Evolutionary conservation across 192 early-diverging fungal species (phyloP).

Genomic region (Haplosporangium gracile): DNA sequence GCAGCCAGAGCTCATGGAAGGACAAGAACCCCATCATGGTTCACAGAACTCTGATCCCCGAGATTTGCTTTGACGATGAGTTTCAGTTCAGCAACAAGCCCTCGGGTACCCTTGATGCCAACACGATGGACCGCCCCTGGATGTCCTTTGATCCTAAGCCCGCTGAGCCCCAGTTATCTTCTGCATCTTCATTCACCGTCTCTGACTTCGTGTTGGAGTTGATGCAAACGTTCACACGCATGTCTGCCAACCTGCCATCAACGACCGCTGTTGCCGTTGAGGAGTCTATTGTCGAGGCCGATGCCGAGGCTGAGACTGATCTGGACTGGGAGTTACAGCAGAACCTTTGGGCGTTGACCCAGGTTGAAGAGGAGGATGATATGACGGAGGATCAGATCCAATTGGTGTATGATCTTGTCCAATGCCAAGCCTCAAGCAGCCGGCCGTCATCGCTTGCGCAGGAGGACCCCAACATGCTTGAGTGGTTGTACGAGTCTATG

Average conservation of each 20-base stretch:
- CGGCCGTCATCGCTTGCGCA: background rate
- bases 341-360: slow-evolving; percentile 36
- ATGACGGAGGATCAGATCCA: slow-evolving; percentile 47
- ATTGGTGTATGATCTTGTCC: slow-evolving; percentile 30
- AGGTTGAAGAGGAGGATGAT: slow-evolving; percentile 30
- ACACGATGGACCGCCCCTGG: slow-evolving; percentile 42
- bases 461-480: slow-evolving; percentile 54
- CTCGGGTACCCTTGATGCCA: slow-evolving; percentile 10
- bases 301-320: background rate
- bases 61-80: slow-evolving; percentile 47
- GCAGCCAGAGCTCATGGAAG: slow-evolving; percentile 40
- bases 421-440: background rate
- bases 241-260: slow-evolving; percentile 1
- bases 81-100: slow-evolving; percentile 41
- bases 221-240: slow-evolving; percentile 28
- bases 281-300: background rate
- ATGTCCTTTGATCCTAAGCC: slow-evolving; percentile 8
- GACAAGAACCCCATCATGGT: slow-evolving; percentile 57
- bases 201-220: slow-evolving; percentile 34
- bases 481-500: slow-evolving; percentile 54
- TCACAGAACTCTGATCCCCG: slow-evolving; percentile 46
- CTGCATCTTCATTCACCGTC: slow-evolving; percentile 17
- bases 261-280: background rate
- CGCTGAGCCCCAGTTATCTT: background rate
- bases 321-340: slow-evolving; percentile 51